Conservation (phyloP, 768 basidiomycete species). For the Austroboletus eburneus region DNA sequence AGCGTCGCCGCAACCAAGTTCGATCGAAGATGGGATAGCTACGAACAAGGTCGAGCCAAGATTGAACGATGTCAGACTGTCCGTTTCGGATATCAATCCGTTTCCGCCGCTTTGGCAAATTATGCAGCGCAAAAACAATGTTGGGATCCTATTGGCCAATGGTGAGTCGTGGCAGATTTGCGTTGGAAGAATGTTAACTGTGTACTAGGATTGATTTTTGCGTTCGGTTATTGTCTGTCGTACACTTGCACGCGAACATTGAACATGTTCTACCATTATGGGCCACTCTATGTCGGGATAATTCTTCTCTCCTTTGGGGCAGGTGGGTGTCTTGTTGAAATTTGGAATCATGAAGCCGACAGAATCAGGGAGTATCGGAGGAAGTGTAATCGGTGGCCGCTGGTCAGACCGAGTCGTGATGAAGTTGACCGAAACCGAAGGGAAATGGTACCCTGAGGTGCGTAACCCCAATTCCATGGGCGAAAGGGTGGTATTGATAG, state of each 20-base stretch:
- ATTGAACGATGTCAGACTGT: slow-evolving; percentile 42
- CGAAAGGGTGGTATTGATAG: neutral
- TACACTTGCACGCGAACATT: slow-evolving; percentile 78
- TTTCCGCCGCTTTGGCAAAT: slow-evolving; percentile 57
- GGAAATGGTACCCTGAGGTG: slow-evolving; percentile 61
- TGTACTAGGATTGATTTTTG: slow-evolving; percentile 60
- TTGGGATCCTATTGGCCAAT: slow-evolving; percentile 47
- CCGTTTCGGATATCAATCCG: slow-evolving; percentile 73
- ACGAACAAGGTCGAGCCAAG: slow-evolving; percentile 10
- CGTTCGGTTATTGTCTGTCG: slow-evolving; percentile 62
- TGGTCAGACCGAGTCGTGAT: slow-evolving; percentile 52
- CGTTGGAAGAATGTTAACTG: slow-evolving; percentile 5
- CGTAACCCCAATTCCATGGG: slow-evolving; percentile 6
- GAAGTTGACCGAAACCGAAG: slow-evolving; percentile 43
- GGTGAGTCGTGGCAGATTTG: slow-evolving; percentile 9
- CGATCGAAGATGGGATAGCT: slow-evolving; percentile 23
- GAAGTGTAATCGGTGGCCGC: slow-evolving; percentile 54
- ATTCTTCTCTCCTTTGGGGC: slow-evolving; percentile 72
- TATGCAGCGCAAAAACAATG: slow-evolving; percentile 60
- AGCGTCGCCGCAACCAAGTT: slow-evolving; percentile 6
- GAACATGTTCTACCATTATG: slow-evolving; percentile 55
- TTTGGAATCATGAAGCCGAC: neutral
- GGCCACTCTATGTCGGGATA: slow-evolving; percentile 67
- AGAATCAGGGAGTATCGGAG: slow-evolving; percentile 42
- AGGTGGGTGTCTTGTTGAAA: slow-evolving; percentile 38